Evolutionary conservation across 805 yeast genomes (phyloP), one percentile per base, ranked within the genome.

Genomic region (Saccharomycopsis selenospora): DNA sequence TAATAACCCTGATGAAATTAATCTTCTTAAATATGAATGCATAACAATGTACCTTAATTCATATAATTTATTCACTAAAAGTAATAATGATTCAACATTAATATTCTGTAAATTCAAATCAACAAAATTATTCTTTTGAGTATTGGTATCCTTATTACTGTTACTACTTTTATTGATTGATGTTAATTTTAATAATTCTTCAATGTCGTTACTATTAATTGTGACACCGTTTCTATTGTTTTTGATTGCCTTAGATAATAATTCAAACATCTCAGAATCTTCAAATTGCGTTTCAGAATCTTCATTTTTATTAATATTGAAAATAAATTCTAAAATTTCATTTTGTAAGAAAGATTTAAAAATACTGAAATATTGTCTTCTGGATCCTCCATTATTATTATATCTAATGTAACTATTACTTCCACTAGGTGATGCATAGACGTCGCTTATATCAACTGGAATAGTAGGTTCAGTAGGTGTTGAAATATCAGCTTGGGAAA

Each of bases 1-100:
- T 42, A 90, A 76, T 0, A 88, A 70, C 3, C 97, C 99, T 0
- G 93, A 80, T 7, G 96, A 87, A 41, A 91, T 89, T 30, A 90
- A 67, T 56, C 81, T 78, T 57, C 97, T 69, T 49, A 90, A 70
- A 58, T 91, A 91, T 1, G 84, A 73, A 1, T 84, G 78, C 13
- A 80, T 68, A 2, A 76, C 64, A 22, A 84, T 70, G 22, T 83
- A 61, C 42, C 73, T 73, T 47, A 71, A 55, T 38, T 71, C 73
- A 6, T 65, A 55, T 43, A 71, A 70, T 3, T 81, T 61, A 59
- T 77, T 81, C 47, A 72, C 69, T 14, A 82, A 68, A 27, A 80
- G 62, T n/a, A 72, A 68, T 53, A 71, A 67, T 26, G 76, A 28
- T 36, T 46, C 47, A 30, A 59, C 7, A 28, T 30, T 30, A 13